Evolutionary conservation across 257 asterid genomes (phyloP).

Genomic region (Nicotiana noctiflora): DNA sequence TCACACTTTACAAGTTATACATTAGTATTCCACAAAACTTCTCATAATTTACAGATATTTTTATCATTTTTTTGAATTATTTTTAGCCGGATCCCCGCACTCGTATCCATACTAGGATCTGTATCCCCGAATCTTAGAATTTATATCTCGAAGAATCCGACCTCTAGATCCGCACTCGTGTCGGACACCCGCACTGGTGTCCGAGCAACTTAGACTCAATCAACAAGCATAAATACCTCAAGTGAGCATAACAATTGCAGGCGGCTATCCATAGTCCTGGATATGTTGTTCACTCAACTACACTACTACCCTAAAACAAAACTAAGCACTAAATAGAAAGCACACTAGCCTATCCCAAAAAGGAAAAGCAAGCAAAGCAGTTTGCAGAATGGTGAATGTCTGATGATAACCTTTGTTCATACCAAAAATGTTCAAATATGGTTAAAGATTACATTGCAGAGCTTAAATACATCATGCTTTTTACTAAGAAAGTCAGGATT

Average conservation of each 20-base stretch:
- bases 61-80: too few relatives aligned
- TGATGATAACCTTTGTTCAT: background rate
- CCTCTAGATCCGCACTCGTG: too few relatives aligned
- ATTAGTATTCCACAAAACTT: too few relatives aligned
- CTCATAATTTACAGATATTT: too few relatives aligned
- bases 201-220: too few relatives aligned
- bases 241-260: background rate
- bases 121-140: too few relatives aligned
- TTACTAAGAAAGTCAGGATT: background rate
- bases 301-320: background rate
- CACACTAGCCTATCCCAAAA: background rate
- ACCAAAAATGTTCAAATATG: background rate
- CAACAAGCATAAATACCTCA: background rate
- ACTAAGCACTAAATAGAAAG: background rate
- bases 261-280: background rate
- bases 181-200: too few relatives aligned
- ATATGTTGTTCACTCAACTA: background rate
- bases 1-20: too few relatives aligned
- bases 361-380: background rate
- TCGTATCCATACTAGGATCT: too few relatives aligned
- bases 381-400: background rate
- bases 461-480: background rate
- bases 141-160: too few relatives aligned
- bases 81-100: too few relatives aligned
- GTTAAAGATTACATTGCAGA: background rate